A percentile compares a stretch with the other conserved stretches of the same genome.
phyloP scores from a whole-genome alignment of 1,284 basidiomycete genomes.

The Abortiporus biennis region DNA sequence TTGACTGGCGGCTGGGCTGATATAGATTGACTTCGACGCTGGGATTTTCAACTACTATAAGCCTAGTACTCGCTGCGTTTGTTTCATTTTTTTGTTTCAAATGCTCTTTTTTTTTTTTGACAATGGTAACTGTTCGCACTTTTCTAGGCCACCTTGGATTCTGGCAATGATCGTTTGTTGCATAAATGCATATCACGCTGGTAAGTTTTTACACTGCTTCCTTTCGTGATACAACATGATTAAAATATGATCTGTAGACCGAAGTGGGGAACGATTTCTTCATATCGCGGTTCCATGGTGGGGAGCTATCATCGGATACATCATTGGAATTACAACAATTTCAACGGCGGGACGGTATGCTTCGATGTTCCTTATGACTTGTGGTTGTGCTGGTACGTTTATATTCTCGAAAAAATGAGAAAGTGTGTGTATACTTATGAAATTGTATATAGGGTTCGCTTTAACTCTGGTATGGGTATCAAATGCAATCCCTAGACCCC shows the following conservation, averaged over 20 bases:
- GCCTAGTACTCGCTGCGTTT: conserved; percentile 52
- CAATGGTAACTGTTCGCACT: neutral
- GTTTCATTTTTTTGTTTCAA: too few species aligned
- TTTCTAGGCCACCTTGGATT: conserved; percentile 51
- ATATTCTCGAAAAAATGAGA: too few species aligned
- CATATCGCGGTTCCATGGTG: conserved; percentile 58
- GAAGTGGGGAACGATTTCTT: conserved; percentile 62
- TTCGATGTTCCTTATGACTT: conserved; percentile 59
- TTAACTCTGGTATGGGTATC: conserved; percentile 60
- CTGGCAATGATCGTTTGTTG: conserved; percentile 48
- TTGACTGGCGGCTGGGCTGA: conserved; percentile 2
- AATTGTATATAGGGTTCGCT: conserved; percentile 50
- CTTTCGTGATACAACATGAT: neutral
- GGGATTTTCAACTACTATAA: conserved; percentile 54
- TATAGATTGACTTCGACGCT: conserved; percentile 56
- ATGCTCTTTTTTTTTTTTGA: neutral
- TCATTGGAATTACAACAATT: conserved; percentile 53
- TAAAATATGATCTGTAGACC: conserved; percentile 31
- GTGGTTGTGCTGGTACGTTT: conserved; percentile 44
- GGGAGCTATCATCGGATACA: conserved; percentile 54
- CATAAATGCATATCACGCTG: conserved; percentile 61
- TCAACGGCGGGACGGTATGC: conserved; percentile 52
- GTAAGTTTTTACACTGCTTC: conserved; percentile 25
- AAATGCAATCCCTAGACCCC: conserved; percentile 56
- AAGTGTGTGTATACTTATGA: too few species aligned